Conservation (phyloP, 2,329 filamentous ascomycete genomes). For the Talaromyces marneffei region DNA sequence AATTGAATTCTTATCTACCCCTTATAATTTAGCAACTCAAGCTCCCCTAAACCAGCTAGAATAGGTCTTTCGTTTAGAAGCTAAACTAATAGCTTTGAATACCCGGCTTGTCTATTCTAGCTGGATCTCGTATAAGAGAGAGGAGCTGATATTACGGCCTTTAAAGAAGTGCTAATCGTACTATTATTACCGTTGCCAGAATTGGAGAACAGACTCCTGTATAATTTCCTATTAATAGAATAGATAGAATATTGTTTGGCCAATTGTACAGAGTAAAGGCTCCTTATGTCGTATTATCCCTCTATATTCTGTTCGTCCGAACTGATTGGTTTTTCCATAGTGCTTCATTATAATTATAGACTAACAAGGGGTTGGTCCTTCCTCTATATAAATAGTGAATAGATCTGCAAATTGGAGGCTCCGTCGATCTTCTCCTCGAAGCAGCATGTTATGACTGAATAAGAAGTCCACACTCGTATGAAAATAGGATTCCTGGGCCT, state of each 20-base stretch:
- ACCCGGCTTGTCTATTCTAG: not conserved
- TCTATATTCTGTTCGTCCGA: not conserved
- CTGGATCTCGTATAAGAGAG: not conserved
- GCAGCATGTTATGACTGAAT: not conserved
- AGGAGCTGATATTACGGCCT: not conserved
- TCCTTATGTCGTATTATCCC: not conserved
- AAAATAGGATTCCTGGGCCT: not conserved
- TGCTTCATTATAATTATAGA: not conserved
- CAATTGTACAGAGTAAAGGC: not conserved
- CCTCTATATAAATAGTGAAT: not conserved
- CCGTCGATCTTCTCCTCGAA: not conserved
- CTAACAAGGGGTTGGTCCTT: not conserved
- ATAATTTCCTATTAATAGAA: too few species aligned
- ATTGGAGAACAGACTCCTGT: too few species aligned
- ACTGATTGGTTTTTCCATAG: not conserved
- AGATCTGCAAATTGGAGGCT: not conserved
- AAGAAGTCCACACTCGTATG: not conserved
- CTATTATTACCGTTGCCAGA: not conserved
- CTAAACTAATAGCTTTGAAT: not conserved
- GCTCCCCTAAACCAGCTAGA: not conserved
- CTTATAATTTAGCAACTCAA: not conserved
- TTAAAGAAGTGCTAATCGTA: not conserved
- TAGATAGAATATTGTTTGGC: not conserved
- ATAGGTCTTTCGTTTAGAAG: not conserved
- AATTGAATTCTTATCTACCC: not conserved